Base-by-base conservation (phyloP, 176 grass and related monocot species). In the Zea luxurians region DNA sequence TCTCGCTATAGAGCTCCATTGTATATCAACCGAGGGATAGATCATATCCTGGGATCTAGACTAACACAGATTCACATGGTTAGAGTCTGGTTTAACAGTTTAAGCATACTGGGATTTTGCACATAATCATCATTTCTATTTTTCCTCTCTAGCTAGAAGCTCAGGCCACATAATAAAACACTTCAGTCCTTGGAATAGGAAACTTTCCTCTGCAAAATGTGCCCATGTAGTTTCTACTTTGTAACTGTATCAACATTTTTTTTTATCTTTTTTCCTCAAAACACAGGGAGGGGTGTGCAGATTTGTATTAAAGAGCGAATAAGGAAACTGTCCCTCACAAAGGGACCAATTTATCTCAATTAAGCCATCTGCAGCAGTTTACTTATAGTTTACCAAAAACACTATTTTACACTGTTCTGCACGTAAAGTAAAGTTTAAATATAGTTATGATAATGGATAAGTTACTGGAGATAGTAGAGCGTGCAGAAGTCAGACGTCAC, bases 1-100 rank as follows among this genome's bases (percentile, higher is more conserved):
- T 94, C 83, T 97, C 95, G 71, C 86, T 88, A 63, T 87, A 88
- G 83, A 97, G 94, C 78, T 97, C 91, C 89, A 97, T 94, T 40
- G 86, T 83, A 71, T 86, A 71, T 86, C 79, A 80, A 94, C 84
- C 35, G 89, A 97, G 76, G 95, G 95, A 88, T 90, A 87, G 37
- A 94, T 83, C 87, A 92, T 90, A 75, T 94, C 87, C 77, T 89
- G 85, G 34, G 79, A 85, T 78, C 95, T 97, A 80, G 61, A 86
- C 68, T 48, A 74, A 74, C 12, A 9, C 40, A 53, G 21, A 75
- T 45, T 79, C 4, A 53, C 21, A 82, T 18, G 13, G 75, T 72
- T 72, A 73, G 13, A 77, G 37, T 55, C 45, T 41, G 20, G 61
- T 52, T 86, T 61, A 74, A 76, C 17, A 8, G n/a, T 58, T 86